Percentiles rank a stretch among this genome's conserved stretches.
These are phyloP conservation scores for Suhomyces prunicola DNA, from an alignment of 805 yeast genomes.

Conservation along the genomic window DNA sequence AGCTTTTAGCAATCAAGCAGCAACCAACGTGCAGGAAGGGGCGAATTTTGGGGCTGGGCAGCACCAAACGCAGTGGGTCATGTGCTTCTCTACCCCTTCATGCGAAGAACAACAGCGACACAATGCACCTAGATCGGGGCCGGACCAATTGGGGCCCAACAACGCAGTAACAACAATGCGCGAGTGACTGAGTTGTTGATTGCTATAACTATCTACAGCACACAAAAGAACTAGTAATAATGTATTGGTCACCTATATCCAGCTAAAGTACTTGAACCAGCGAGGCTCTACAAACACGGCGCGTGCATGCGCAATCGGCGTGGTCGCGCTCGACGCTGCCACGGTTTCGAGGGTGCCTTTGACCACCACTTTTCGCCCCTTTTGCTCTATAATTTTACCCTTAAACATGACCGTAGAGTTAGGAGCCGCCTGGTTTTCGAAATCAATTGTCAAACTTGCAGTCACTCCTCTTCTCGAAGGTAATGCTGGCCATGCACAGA, in stretches of 20 bases:
- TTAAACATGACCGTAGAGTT: conserved; percentile 61
- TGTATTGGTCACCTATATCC: conserved; percentile 17
- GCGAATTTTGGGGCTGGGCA: not conserved
- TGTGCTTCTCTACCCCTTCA: not conserved
- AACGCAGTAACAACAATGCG: not conserved
- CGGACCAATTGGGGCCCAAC: not conserved
- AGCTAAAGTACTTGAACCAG: conserved; percentile 74
- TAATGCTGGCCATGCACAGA: conserved; percentile 77
- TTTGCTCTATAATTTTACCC: conserved; percentile 61
- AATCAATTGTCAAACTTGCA: conserved; percentile 67
- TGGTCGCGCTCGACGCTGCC: conserved; percentile 21
- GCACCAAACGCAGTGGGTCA: not conserved
- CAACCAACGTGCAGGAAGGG: not conserved
- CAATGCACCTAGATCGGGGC: not conserved
- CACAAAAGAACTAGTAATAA: conserved; percentile 8
- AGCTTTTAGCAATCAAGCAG: not conserved
- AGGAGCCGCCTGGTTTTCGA: conserved; percentile 60
- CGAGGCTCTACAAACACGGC: conserved; percentile 82
- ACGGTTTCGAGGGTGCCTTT: conserved; percentile 62
- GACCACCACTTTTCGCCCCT: conserved; percentile 82
- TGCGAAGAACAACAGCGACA: not conserved
- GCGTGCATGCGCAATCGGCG: conserved; percentile 55
- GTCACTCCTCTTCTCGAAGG: conserved; percentile 89
- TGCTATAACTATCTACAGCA: not conserved
- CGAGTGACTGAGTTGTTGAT: not conserved